Evolutionary conservation across 2,329 filamentous ascomycete species (phyloP).

Genomic region (Beauveria brongniartii): DNA sequence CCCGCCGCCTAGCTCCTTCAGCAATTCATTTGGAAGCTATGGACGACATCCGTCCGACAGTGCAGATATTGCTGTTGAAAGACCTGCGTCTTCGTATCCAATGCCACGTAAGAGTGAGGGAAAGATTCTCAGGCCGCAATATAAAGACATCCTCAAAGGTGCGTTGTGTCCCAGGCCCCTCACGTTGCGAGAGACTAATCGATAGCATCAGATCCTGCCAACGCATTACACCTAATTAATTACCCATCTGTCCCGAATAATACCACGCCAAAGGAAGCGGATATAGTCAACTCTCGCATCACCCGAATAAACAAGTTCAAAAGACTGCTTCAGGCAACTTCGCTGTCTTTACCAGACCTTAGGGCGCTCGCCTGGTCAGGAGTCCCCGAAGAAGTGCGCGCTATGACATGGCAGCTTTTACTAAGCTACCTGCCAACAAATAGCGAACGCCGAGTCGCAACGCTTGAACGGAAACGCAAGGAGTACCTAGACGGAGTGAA

Average conservation of each 20-base stretch:
- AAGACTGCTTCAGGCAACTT: conserved; percentile 83
- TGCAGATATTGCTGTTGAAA: conserved; percentile 88
- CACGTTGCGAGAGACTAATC: conserved; percentile 13
- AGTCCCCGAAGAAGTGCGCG: conserved; percentile 86
- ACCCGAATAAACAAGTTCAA: conserved; percentile 99
- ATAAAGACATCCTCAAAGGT: conserved; percentile 88
- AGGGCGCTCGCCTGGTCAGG: conserved; percentile 88
- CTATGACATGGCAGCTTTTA: conserved; percentile 97
- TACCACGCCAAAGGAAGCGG: conserved; percentile 73
- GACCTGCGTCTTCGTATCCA: conserved; percentile 75
- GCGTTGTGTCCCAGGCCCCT: conserved; percentile 1
- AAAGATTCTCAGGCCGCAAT: conserved; percentile 93
- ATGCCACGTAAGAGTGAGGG: conserved; percentile 83
- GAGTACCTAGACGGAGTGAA: conserved; percentile 92
- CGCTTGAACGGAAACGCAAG: conserved; percentile 87
- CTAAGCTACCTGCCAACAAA: conserved; percentile 96
- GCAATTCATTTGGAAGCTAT: conserved; percentile 29
- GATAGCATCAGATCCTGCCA: conserved; percentile 61
- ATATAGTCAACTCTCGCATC: conserved; percentile 79
- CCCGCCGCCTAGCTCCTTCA: conserved; percentile 28
- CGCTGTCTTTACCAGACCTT: conserved; percentile 76
- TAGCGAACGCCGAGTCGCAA: conserved; percentile 82
- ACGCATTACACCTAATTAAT: conserved; percentile 88
- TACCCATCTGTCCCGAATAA: conserved; percentile 68
- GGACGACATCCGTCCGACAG: conserved; percentile 66